Evolutionary conservation across 1,284 basidiomycete genomes (phyloP).

Genomic region (Hemileia vastatrix): DNA sequence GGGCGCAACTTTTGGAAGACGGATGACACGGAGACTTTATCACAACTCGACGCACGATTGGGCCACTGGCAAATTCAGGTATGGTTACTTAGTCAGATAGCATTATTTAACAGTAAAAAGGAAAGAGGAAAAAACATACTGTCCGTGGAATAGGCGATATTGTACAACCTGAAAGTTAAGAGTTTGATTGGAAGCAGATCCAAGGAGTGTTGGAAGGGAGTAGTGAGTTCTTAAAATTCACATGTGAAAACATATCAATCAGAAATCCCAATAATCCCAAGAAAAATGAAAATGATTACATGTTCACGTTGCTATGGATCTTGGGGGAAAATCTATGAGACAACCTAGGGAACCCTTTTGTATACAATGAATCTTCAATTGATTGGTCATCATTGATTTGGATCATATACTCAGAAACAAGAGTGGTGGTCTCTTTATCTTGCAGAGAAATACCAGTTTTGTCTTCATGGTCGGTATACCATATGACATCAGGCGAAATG

Average conservation of each 20-base stretch:
- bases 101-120: background rate
- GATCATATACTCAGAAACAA: background rate
- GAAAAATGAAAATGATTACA: slow-evolving; percentile 9
- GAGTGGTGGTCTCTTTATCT: background rate
- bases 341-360: background rate
- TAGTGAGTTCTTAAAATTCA: slow-evolving; percentile 28
- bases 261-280: background rate
- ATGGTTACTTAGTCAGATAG: background rate
- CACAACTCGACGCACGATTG: slow-evolving; percentile 1
- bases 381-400: background rate
- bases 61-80: no score
- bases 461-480: slow-evolving; percentile 33
- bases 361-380: background rate
- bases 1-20: background rate
- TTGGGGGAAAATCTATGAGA: slow-evolving; percentile 8
- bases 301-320: slow-evolving; percentile 16
- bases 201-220: slow-evolving; percentile 33
- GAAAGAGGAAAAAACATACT: background rate
- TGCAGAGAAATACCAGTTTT: slow-evolving; percentile 23
- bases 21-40: background rate
- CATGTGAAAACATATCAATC: background rate
- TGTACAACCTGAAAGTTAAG: slow-evolving; percentile 31
- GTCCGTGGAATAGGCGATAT: slow-evolving; percentile 24
- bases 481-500: slow-evolving; percentile 32
- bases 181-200: slow-evolving; percentile 29